These are phyloP conservation scores for Protomyces inouyei DNA, from an alignment of 1,139 yeast genomes.

Conservation along the genomic window DNA sequence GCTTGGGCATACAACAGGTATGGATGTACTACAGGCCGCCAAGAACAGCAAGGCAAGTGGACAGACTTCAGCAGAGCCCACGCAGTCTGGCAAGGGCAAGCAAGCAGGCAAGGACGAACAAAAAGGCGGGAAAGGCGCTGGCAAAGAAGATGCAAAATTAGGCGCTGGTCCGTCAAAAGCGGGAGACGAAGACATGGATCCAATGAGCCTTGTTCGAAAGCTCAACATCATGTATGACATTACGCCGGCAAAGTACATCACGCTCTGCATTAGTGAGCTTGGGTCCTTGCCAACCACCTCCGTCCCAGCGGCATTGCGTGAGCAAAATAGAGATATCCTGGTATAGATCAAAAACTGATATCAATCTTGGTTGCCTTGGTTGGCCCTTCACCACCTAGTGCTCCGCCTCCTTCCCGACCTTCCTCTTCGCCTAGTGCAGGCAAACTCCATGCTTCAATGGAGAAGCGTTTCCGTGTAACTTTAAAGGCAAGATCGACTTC, in stretches of 20 bases:
- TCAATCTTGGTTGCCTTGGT: conserved; percentile 21
- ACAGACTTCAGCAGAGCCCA: not conserved
- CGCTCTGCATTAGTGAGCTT: conserved; percentile 90
- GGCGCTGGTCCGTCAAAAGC: conserved; percentile 37
- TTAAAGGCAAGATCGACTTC: conserved; percentile 28
- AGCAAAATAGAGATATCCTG: conserved; percentile 25
- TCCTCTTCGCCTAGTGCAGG: conserved; percentile 28
- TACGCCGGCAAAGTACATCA: conserved; percentile 89
- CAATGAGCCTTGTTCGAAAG: conserved; percentile 59
- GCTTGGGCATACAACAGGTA: conserved; percentile 66
- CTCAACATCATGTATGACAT: conserved; percentile 86
- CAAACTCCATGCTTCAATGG: conserved; percentile 27
- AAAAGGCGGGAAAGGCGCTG: not conserved
- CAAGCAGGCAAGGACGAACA: not conserved
- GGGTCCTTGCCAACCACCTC: conserved; percentile 97
- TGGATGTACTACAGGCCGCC: conserved; percentile 35
- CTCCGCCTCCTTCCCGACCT: conserved; percentile 20
- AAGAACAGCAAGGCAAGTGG: not conserved
- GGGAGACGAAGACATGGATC: conserved; percentile 54
- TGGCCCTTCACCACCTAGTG: conserved; percentile 7
- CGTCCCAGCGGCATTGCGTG: conserved; percentile 43
- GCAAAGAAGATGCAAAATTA: not conserved
- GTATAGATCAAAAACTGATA: conserved; percentile 2
- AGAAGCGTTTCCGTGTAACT: conserved; percentile 24
- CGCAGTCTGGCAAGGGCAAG: not conserved